A percentile compares a stretch with the other conserved stretches of the same genome.
Evolutionary conservation across 345 rosid species (phyloP).

Genomic region (Pugionium cornutum): DNA sequence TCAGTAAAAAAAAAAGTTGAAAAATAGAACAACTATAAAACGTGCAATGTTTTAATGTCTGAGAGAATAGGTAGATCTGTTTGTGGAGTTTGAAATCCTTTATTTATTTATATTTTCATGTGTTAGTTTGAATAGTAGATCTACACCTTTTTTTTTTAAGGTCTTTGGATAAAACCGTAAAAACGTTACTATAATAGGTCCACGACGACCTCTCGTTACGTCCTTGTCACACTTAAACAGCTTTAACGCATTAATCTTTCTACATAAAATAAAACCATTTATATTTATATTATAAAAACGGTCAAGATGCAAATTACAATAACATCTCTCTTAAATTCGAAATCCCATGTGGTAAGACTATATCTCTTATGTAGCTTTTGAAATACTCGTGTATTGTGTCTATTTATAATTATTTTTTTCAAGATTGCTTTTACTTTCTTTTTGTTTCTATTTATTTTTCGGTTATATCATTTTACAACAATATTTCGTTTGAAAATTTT

Average conservation of each 20-base stretch:
- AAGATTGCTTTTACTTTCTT: not conserved
- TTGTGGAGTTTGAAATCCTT: slow-evolving; percentile 1
- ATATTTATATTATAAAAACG: too few species aligned
- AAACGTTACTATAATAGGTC: slow-evolving; percentile 20
- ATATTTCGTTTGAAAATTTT: slow-evolving; percentile 10
- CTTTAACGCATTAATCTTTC: slow-evolving; percentile 23
- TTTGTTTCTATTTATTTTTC: slow-evolving; percentile 1
- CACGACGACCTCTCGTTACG: slow-evolving; percentile 32
- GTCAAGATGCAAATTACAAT: not conserved
- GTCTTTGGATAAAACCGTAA: slow-evolving; percentile 26
- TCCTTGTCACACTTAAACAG: slow-evolving; percentile 29
- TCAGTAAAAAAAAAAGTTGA: not conserved
- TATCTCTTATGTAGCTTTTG: slow-evolving; percentile 17
- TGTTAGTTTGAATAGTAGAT: slow-evolving; percentile 29
- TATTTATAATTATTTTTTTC: not conserved
- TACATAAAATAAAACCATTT: not conserved
- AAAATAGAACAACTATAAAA: not conserved
- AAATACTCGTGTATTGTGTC: slow-evolving; percentile 14
- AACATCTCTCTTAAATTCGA: slow-evolving; percentile 14
- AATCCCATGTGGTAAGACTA: slow-evolving; percentile 29
- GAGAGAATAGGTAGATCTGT: slow-evolving; percentile 13
- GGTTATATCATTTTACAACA: slow-evolving; percentile 7
- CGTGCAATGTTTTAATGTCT: slow-evolving; percentile 13
- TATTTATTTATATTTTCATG: not conserved
- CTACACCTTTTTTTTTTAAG: slow-evolving; percentile 6